Evolutionary conservation across 1,284 basidiomycete species (phyloP).

Genomic region (Trichosporon sp.): DNA sequence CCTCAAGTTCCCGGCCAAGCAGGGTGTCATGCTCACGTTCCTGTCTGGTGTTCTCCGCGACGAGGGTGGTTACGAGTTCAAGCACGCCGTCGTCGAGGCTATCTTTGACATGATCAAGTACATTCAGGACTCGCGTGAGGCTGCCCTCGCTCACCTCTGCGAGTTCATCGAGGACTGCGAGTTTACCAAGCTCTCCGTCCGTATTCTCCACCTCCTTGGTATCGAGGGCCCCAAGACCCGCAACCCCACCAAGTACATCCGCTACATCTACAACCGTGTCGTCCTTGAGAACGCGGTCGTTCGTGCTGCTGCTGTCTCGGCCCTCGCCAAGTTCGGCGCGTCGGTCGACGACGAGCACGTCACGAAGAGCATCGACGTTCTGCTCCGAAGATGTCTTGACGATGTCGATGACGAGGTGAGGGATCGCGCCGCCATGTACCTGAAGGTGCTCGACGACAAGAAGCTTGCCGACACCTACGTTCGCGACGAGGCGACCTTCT

Average conservation of each 20-base stretch:
- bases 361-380: conserved; percentile 78
- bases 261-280: conserved; percentile 99
- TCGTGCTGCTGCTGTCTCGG: conserved; percentile 89
- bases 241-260: conserved; percentile 96
- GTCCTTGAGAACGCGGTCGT: conserved; percentile 98
- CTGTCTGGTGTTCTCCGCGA: conserved; percentile 88
- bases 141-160: conserved; percentile 93
- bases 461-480: conserved; percentile 78
- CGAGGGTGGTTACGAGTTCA: conserved; percentile 99
- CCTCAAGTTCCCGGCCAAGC: conserved; percentile 97
- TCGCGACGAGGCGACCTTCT: conserved; percentile 90
- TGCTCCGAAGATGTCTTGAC: conserved; percentile 87
- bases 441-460: conserved; percentile 76
- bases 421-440: conserved; percentile 92
- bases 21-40: conserved; percentile 91
- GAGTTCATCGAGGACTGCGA: conserved; percentile 99
- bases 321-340: conserved; percentile 94
- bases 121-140: conserved; percentile 91
- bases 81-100: conserved; percentile 96
- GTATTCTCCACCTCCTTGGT: conserved; percentile 91
- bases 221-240: conserved; percentile 92
- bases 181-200: conserved; percentile 97
- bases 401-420: conserved; percentile 99
- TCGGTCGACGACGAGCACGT: conserved; percentile 73
- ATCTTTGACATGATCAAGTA: conserved; percentile 99